A percentile compares a stretch with the other conserved stretches of the same genome.
Conservation (phyloP, 2,329 filamentous ascomycete species). For the Penicillium sp. region DNA sequence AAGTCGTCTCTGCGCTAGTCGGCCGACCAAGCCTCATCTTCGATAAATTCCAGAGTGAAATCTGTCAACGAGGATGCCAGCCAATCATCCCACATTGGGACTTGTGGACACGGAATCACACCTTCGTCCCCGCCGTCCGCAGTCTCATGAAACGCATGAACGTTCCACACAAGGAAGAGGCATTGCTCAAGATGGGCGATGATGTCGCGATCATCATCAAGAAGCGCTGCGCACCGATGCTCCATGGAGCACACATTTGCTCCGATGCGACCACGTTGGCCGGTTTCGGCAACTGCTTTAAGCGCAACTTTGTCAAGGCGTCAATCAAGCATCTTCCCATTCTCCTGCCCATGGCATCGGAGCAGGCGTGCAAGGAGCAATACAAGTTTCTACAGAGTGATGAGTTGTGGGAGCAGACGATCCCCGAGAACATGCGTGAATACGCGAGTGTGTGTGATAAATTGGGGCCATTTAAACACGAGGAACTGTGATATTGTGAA, state of each 20-base stretch:
- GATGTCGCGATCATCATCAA: conserved; percentile 34
- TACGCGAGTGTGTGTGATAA: conserved; percentile 30
- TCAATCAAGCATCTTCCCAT: conserved; percentile 27
- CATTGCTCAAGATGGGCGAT: conserved; percentile 30
- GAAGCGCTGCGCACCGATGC: conserved; percentile 26
- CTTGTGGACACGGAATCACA: conserved; percentile 35
- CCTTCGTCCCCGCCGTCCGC: conserved; percentile 34
- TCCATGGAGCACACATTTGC: conserved; percentile 30
- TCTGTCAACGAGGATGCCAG: conserved; percentile 31
- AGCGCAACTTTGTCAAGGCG: conserved; percentile 29
- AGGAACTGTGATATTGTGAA: conserved; percentile 13
- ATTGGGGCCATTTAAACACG: conserved; percentile 18
- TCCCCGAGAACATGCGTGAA: conserved; percentile 33
- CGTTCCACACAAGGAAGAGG: conserved; percentile 27
- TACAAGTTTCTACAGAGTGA: conserved; percentile 27
- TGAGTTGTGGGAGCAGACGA: conserved; percentile 31
- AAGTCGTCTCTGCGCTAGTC: conserved; percentile 66
- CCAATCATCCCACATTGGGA: conserved; percentile 34
- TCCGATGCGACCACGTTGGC: conserved; percentile 29
- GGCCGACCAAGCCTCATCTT: conserved; percentile 29
- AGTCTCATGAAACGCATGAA: conserved; percentile 29
- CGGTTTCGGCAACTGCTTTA: conserved; percentile 34
- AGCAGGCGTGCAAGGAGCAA: conserved; percentile 29
- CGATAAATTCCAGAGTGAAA: conserved; percentile 31
- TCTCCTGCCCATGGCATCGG: conserved; percentile 29